These are phyloP conservation scores for Scheffersomyces cryptocercus DNA, from an alignment of 1,139 yeast genomes.

Conservation along the genomic window DNA sequence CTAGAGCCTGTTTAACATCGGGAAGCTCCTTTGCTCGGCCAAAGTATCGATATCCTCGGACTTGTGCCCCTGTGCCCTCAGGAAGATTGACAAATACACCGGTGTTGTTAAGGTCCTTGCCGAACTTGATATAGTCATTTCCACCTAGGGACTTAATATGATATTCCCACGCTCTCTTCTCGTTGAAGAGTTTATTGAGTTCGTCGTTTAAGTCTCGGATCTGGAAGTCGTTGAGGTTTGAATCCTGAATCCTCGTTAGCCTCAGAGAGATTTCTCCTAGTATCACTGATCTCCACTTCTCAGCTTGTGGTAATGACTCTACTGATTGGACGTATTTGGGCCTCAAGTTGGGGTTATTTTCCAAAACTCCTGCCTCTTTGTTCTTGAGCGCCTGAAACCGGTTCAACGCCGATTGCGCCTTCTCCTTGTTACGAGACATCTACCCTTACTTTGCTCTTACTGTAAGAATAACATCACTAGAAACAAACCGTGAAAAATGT, in stretches of 20 bases:
- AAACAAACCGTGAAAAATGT: too few species aligned
- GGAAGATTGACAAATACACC: constrained; percentile 18
- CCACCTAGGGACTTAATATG: constrained; percentile 47
- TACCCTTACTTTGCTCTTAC: too few species aligned
- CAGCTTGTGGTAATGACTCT: constrained; percentile 64
- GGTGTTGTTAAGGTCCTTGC: constrained; percentile 18
- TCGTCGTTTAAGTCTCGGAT: constrained; percentile 63
- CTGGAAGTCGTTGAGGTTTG: constrained; percentile 56
- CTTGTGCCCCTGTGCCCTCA: background rate
- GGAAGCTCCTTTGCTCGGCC: constrained; percentile 84
- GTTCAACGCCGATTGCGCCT: constrained; percentile 70
- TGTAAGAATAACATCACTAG: too few species aligned
- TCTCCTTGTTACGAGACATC: constrained; percentile 79
- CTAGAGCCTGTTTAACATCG: constrained; percentile 61
- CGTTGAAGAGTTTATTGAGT: constrained; percentile 19
- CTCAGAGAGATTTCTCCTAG: constrained; percentile 63
- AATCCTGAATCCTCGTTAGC: constrained; percentile 66
- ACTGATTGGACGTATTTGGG: constrained; percentile 64
- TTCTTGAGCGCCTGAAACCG: constrained; percentile 65
- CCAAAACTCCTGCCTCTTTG: constrained; percentile 60
- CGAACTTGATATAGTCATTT: constrained; percentile 13
- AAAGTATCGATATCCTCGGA: constrained; percentile 64
- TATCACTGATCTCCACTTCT: constrained; percentile 70
- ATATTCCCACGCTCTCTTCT: constrained; percentile 70
- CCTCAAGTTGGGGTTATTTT: constrained; percentile 56